Percentiles rank a stretch among this genome's conserved stretches.
Evolutionary conservation across 2,329 filamentous ascomycete genomes (phyloP).

Genomic region (Grosmannia serpens): DNA sequence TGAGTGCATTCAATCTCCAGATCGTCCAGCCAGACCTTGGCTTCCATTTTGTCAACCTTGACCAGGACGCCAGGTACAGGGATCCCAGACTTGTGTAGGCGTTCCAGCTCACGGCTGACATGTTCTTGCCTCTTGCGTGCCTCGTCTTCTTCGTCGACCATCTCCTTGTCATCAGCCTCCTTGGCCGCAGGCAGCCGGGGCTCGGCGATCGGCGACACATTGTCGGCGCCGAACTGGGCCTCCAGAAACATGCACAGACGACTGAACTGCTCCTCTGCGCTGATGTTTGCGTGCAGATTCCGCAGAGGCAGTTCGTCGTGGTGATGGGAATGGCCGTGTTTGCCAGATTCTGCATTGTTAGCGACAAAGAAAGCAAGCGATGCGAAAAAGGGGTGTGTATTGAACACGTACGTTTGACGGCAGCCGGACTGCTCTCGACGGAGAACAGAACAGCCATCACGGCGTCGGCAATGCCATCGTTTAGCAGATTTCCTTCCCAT

Average conservation of each 20-base stretch:
- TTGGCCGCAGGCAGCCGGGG: constrained; percentile 40
- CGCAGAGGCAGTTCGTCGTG: constrained; percentile 27
- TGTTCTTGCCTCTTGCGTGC: constrained; percentile 24
- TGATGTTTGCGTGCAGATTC: constrained; percentile 65
- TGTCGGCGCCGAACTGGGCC: constrained; percentile 82
- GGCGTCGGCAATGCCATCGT: constrained; percentile 95
- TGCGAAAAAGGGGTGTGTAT: neutral
- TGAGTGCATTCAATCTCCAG: constrained; percentile 81
- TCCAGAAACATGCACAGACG: constrained; percentile 93
- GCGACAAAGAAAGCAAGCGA: neutral
- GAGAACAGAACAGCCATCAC: constrained; percentile 87
- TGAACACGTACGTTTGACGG: constrained; percentile 64
- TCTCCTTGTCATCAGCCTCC: constrained; percentile 19
- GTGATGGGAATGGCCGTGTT: constrained; percentile 34
- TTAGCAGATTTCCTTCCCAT: constrained; percentile 97
- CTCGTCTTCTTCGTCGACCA: constrained; percentile 21
- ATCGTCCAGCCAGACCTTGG: constrained; percentile 84
- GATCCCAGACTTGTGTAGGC: constrained; percentile 74
- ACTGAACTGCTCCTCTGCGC: constrained; percentile 64
- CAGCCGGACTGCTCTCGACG: constrained; percentile 86
- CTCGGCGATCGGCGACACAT: constrained; percentile 63
- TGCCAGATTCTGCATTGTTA: constrained; percentile 41
- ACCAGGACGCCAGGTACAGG: constrained; percentile 84
- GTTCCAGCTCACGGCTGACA: constrained; percentile 56
- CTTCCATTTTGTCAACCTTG: constrained; percentile 75